phyloP scores from a whole-genome alignment of 257 asterid genomes.

The Paulownia fortunei region DNA sequence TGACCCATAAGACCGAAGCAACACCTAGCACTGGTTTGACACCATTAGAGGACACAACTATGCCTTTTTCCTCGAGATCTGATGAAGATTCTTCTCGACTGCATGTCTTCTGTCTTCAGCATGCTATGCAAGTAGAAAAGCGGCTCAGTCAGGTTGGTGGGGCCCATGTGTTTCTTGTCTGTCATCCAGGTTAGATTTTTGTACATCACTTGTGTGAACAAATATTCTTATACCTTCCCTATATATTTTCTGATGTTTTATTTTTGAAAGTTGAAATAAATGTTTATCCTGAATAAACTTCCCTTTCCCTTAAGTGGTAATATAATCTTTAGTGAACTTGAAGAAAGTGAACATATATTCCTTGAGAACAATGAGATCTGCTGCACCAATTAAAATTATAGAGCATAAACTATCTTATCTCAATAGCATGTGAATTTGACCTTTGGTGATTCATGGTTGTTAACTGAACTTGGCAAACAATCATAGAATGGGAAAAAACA shows the following conservation, averaged over 20 bases:
- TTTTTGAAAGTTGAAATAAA: not conserved
- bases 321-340: not conserved
- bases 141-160: constrained; percentile 83
- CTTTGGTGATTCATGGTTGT: not conserved
- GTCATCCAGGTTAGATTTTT: constrained; percentile 89
- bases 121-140: constrained; percentile 82
- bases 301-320: not conserved
- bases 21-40: constrained; percentile 35
- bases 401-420: not conserved
- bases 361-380: not conserved
- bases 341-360: not conserved
- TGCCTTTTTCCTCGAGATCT: constrained; percentile 48
- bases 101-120: constrained; percentile 97
- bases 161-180: constrained; percentile 74
- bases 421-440: not conserved
- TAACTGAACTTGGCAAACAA: not conserved
- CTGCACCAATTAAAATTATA: not conserved
- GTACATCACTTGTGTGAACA: not conserved
- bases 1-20: constrained; percentile 45
- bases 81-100: constrained; percentile 89
- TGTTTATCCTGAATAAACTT: not conserved
- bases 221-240: not conserved
- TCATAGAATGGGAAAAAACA: not conserved
- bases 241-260: not conserved
- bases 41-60: constrained; percentile 37